Percentiles rank a stretch among this genome's conserved stretches.
Evolutionary conservation across 2,329 filamentous ascomycete species (phyloP).

Genomic region (Colletotrichum sp.): DNA sequence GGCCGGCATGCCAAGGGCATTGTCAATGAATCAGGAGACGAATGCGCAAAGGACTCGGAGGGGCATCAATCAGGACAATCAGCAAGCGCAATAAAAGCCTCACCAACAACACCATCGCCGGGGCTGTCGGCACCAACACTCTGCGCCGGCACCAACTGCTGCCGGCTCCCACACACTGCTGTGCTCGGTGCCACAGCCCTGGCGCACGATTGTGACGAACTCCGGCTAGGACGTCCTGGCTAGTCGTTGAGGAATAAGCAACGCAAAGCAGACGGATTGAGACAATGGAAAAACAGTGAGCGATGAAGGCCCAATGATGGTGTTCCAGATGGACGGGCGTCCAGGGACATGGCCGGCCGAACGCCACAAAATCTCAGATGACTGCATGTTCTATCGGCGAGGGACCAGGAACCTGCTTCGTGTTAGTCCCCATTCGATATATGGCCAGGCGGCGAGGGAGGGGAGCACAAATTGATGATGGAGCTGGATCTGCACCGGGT

Average conservation of each 20-base stretch:
- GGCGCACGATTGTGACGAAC: neutral
- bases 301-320: conserved; percentile 1
- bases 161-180: conserved; percentile 13
- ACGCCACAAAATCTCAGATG: conserved; percentile 16
- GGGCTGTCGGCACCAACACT: neutral
- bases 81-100: neutral
- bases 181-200: conserved; percentile 1
- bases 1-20: neutral
- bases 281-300: conserved; percentile 2
- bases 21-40: neutral
- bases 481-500: conserved; percentile 9
- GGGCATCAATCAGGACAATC: neutral
- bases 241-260: conserved; percentile 9
- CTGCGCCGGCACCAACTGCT: neutral
- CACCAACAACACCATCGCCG: neutral
- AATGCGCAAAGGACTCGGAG: neutral
- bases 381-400: conserved; percentile 1
- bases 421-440: conserved; percentile 4
- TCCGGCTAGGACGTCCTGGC: neutral
- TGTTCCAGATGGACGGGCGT: conserved; percentile 1
- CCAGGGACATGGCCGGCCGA: neutral
- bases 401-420: neutral
- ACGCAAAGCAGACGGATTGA: neutral
- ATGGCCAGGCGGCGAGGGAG: neutral
- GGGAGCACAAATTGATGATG: conserved; percentile 12